phyloP scores from a whole-genome alignment of 352 stramenopile genomes.

The Pythium oligandrum region DNA sequence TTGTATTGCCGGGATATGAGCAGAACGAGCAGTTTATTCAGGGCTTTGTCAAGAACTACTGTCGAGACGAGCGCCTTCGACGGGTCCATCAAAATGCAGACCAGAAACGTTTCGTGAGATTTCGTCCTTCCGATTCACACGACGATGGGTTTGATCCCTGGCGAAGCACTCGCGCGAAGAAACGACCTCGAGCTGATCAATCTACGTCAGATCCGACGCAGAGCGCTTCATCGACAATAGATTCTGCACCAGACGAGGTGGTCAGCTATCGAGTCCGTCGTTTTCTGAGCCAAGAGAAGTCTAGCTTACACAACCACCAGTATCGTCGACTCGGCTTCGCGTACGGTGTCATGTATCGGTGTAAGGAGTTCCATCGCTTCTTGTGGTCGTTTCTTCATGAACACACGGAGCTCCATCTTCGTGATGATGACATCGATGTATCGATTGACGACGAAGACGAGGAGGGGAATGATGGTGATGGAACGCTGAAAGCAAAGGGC shows the following conservation, averaged over 20 bases:
- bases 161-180: background rate
- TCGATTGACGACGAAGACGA: slow-evolving; percentile 34
- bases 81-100: slow-evolving; percentile 61
- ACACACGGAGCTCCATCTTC: slow-evolving; percentile 28
- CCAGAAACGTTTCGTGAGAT: slow-evolving; percentile 46
- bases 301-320: slow-evolving; percentile 50
- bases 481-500: background rate
- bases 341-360: slow-evolving; percentile 81
- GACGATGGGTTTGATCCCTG: slow-evolving; percentile 20
- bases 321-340: slow-evolving; percentile 75
- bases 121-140: slow-evolving; percentile 36
- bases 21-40: slow-evolving; percentile 69
- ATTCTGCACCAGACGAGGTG: slow-evolving; percentile 12
- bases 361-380: slow-evolving; percentile 73
- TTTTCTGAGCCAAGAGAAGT: slow-evolving; percentile 60
- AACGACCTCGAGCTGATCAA: background rate
- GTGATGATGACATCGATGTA: slow-evolving; percentile 35
- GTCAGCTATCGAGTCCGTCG: slow-evolving; percentile 69
- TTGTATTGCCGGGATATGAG: slow-evolving; percentile 60
- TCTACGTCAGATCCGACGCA: background rate
- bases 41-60: slow-evolving; percentile 71
- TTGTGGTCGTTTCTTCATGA: slow-evolving; percentile 63
- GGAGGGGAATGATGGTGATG: slow-evolving; percentile 1
- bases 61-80: slow-evolving; percentile 65
- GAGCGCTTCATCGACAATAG: background rate